Percentiles rank a stretch among this genome's conserved stretches.
Evolutionary conservation across 139 green algal genomes (phyloP).

Genomic region (Zygnema circumcarinatum): DNA sequence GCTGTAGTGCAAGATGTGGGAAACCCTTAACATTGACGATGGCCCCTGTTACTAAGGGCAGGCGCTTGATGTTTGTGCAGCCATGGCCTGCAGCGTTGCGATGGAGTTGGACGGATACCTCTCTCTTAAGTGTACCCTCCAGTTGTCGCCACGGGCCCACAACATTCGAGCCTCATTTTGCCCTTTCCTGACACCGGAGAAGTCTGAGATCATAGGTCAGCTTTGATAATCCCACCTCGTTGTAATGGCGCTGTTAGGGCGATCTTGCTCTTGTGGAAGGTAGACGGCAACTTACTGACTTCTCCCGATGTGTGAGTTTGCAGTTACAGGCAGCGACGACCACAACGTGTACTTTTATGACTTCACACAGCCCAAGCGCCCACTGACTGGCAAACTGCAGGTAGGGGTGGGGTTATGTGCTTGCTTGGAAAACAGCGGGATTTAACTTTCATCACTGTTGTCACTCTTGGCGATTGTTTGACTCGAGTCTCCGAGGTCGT

Average conservation of each 20-base stretch:
- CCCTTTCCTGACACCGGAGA: conserved; percentile 2
- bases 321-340: conserved; percentile 50
- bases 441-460: too few relatives aligned
- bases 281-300: conserved; percentile 1
- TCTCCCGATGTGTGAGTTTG: too few relatives aligned
- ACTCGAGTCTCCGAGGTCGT: too few relatives aligned
- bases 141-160: conserved; percentile 17
- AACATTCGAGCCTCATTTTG: conserved; percentile 49
- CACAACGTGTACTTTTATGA: conserved; percentile 47
- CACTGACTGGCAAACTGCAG: not conserved
- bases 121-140: conserved; percentile 42
- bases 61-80: not conserved
- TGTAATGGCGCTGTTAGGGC: too few relatives aligned
- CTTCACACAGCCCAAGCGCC: conserved; percentile 8
- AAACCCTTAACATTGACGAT: too few relatives aligned
- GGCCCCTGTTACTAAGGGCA: not conserved
- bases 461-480: too few relatives aligned
- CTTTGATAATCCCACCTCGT: too few relatives aligned
- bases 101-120: conserved; percentile 45
- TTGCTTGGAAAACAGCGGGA: too few relatives aligned
- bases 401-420: too few relatives aligned
- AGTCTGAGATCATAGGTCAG: conserved; percentile 27
- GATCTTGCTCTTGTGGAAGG: not conserved
- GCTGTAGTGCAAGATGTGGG: too few relatives aligned
- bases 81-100: conserved; percentile 31